These are phyloP conservation scores for Eucalyptus marginata DNA, from an alignment of 345 rosid species.

Conservation along the genomic window DNA sequence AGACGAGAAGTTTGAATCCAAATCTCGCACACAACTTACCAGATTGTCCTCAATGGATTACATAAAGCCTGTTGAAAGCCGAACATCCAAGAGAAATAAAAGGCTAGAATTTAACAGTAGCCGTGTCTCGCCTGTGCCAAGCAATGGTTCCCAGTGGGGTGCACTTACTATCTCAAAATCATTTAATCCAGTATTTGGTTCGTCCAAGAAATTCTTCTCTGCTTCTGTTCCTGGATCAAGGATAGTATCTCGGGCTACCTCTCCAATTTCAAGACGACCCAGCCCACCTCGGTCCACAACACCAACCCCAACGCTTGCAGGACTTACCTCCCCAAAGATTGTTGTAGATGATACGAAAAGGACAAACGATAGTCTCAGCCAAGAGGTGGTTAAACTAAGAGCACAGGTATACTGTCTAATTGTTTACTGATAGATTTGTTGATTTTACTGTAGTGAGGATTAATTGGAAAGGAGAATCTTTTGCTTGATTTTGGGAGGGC, in stretches of 20 bases:
- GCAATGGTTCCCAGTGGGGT: conserved; percentile 85
- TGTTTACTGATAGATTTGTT: neutral
- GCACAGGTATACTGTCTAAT: conserved; percentile 48
- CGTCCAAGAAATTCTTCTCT: conserved; percentile 94
- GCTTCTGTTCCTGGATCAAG: conserved; percentile 99
- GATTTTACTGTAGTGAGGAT: neutral
- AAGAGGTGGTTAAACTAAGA: conserved; percentile 83
- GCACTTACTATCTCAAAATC: conserved; percentile 69
- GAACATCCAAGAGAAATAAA: conserved; percentile 64
- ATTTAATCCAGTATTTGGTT: conserved; percentile 76
- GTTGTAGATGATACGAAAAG: conserved; percentile 64
- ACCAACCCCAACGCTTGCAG: conserved; percentile 89
- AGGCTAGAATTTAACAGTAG: conserved; percentile 88
- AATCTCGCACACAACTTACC: conserved; percentile 68
- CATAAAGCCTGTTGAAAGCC: conserved; percentile 62
- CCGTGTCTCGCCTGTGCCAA: conserved; percentile 93
- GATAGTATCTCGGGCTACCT: conserved; percentile 97
- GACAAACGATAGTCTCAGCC: conserved; percentile 68
- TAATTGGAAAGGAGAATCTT: neutral
- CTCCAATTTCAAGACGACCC: conserved; percentile 88
- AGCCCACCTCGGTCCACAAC: conserved; percentile 99
- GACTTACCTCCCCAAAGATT: conserved; percentile 77
- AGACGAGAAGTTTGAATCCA: conserved; percentile 77
- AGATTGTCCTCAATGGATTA: conserved; percentile 85
- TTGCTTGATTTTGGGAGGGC: neutral